Evolutionary conservation across 169 alveolate genomes (phyloP).

Genomic region (Plasmodium blacklocki): DNA sequence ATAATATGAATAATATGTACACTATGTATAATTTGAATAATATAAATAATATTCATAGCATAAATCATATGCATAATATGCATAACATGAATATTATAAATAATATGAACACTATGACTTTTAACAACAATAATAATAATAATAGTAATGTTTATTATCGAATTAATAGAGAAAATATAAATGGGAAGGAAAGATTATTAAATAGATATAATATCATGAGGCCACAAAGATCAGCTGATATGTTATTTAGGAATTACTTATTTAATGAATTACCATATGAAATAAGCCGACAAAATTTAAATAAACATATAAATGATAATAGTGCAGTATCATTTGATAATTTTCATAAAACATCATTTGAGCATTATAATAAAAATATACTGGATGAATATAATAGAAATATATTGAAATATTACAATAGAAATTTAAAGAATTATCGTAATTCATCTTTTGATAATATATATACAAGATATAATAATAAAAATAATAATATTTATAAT

Average conservation of each 20-base stretch:
- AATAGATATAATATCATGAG: not conserved
- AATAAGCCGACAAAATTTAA: not conserved
- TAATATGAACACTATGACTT: too few species aligned
- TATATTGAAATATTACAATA: not conserved
- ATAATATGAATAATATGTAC: slow-evolving; percentile 4
- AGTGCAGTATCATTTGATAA: too few species aligned
- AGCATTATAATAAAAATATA: not conserved
- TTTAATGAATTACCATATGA: slow-evolving; percentile 14
- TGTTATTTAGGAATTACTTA: not conserved
- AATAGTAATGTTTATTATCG: not conserved
- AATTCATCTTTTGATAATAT: slow-evolving; percentile 33
- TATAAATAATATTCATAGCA: not conserved
- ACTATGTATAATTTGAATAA: not conserved
- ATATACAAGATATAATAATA: not conserved
- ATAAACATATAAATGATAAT: slow-evolving; percentile 17
- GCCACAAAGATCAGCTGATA: not conserved
- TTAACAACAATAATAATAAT: not conserved
- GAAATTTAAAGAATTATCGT: slow-evolving; percentile 5
- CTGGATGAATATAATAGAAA: slow-evolving; percentile 14
- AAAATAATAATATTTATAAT: slow-evolving; percentile 3
- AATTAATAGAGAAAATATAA: not conserved
- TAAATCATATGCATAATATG: not conserved
- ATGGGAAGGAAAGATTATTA: slow-evolving; percentile 2
- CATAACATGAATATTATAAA: not conserved
- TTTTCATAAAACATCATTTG: too few species aligned